Evolutionary conservation across 192 early-diverging fungal species (phyloP), one percentile per base, ranked within the genome.

Genomic region (Cetraspora pellucida): DNA sequence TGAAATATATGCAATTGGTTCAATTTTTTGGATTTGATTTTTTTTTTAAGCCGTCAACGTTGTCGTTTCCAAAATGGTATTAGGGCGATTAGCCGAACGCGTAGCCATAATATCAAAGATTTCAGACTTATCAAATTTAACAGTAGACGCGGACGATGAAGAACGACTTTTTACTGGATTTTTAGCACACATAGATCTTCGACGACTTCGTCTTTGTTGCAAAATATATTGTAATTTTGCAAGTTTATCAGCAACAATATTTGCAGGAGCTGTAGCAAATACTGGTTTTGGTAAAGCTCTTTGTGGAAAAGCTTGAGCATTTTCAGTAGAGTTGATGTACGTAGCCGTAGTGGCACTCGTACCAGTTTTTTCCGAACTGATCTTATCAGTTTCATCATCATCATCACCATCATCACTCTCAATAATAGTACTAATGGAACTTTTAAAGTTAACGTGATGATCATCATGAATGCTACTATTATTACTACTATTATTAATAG

Each of bases 341-440:
- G 63, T 65, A 19, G 31, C 31, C 13, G 63, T 43, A 11, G 63
- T 65, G 28, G 63, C 63, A 43, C 17, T 43, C 2, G 63, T 65
- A 9, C 37, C 37, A 23, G 21, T 27, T 11, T 60, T 60, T n/a
- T 43, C 31, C 13, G 28, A 9, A 11, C 31, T 43, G 8, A 17
- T 8, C 9, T 65, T 17, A 19, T 65, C 31, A 31, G 28, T 21
- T 37, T 44, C 28, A 19, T 65, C 63, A 65, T 31, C 37, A 43
- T 27, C 28, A 43, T 44, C 28, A 19, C 43, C 63, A 65, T 31
- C 37, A 43, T 27, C 28, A 43, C 28, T 43, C 10, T 65, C 63
- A 43, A 10, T 65, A 65, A 65, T 65, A n/a, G 63, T 65, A 43
- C 31, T 65, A 65, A 65, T 65, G 13, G 28, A 43, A 65, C 37